These are phyloP conservation scores for Camelina neglecta DNA, from an alignment of 345 rosid species.

Conservation along the genomic window DNA sequence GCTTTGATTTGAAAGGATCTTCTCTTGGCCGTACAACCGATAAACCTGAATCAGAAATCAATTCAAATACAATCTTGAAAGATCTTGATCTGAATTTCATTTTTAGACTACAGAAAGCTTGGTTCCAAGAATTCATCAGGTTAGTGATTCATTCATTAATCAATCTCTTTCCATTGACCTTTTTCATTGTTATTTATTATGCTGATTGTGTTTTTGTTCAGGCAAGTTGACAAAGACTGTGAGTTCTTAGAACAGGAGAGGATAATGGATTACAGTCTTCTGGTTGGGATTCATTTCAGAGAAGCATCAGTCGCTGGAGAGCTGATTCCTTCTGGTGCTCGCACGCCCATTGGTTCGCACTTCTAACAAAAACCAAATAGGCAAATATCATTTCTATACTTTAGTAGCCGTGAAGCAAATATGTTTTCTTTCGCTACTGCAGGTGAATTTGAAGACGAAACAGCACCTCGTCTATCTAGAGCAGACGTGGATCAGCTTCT, in stretches of 20 bases:
- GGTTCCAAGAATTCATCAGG: conserved; percentile 94
- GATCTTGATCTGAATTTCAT: conserved; percentile 90
- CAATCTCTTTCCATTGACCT: neutral
- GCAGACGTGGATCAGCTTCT: conserved; percentile 47
- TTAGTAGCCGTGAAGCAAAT: neutral
- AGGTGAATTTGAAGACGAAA: conserved; percentile 44
- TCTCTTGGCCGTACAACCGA: conserved; percentile 89
- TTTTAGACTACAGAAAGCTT: conserved; percentile 77
- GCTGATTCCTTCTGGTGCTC: conserved; percentile 60
- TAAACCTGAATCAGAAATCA: conserved; percentile 78
- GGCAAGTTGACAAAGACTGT: conserved; percentile 92
- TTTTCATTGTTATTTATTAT: conserved; percentile 2
- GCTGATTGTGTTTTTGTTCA: conserved; percentile 21
- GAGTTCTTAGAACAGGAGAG: conserved; percentile 94
- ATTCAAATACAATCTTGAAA: conserved; percentile 80
- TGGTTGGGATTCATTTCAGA: conserved; percentile 91
- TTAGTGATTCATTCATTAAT: conserved; percentile 36
- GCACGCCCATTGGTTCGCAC: conserved; percentile 45
- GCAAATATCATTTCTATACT: neutral
- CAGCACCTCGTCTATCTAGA: conserved; percentile 48
- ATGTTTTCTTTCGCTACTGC: neutral
- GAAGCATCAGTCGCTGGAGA: conserved; percentile 67
- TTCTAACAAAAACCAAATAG: neutral
- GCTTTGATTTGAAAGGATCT: conserved; percentile 92
- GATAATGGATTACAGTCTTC: conserved; percentile 92